Percentiles rank a stretch among this genome's conserved stretches.
These are phyloP conservation scores for Acacia confusa DNA, from an alignment of 306 rosid genomes.

Conservation along the genomic window DNA sequence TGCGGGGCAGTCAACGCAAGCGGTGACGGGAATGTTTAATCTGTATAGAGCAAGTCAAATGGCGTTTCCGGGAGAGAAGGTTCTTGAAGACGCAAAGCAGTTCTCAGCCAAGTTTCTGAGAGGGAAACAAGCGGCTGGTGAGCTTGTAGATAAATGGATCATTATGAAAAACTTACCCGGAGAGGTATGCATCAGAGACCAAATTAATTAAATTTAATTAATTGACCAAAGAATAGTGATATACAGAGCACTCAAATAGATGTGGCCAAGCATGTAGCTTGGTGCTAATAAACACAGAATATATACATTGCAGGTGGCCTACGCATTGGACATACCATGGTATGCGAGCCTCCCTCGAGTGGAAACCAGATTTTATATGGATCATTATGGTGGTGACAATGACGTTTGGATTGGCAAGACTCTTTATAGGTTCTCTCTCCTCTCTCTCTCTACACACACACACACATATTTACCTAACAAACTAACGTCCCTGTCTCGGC, in stretches of 20 bases:
- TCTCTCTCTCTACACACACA: too few relatives aligned
- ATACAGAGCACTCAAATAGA: neutral
- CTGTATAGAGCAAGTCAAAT: conserved; percentile 66
- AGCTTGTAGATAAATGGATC: conserved; percentile 86
- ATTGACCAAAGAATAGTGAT: neutral
- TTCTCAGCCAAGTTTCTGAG: conserved; percentile 60
- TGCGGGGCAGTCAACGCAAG: conserved; percentile 70
- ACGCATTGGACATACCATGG: conserved; percentile 81
- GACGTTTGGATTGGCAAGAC: conserved; percentile 99
- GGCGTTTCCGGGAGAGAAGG: conserved; percentile 63
- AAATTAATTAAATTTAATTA: neutral
- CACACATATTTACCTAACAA: neutral
- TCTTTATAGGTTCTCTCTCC: conserved; percentile 60
- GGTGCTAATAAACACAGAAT: neutral
- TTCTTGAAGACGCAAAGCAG: conserved; percentile 61
- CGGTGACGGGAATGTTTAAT: conserved; percentile 86
- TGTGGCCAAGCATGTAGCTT: neutral
- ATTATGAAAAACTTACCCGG: conserved; percentile 69
- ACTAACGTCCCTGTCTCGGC: neutral
- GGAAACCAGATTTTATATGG: conserved; percentile 73
- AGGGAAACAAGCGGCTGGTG: conserved; percentile 55
- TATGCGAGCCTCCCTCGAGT: conserved; percentile 73
- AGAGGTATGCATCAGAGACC: conserved; percentile 57
- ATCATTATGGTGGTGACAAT: conserved; percentile 77
- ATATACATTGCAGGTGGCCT: conserved; percentile 54